phyloP scores from a whole-genome alignment of 768 basidiomycete species.

The Boletus rubescentipes region DNA sequence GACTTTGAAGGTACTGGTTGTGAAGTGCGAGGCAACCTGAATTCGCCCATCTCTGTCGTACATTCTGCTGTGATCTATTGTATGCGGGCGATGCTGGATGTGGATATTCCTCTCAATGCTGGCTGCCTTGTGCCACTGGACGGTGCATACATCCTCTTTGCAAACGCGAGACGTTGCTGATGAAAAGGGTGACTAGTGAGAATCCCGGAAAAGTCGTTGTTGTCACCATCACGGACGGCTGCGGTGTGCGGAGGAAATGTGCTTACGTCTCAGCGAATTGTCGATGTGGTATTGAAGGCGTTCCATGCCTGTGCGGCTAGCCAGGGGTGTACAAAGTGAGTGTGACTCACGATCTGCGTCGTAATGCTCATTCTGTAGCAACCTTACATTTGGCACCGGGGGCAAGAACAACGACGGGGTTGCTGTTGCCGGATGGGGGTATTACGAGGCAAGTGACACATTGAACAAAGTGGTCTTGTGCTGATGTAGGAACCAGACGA shows the following conservation, averaged over 20 bases:
- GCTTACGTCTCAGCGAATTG: constrained; percentile 87
- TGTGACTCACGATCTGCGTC: background rate
- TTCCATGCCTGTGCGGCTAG: constrained; percentile 91
- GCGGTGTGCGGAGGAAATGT: constrained; percentile 96
- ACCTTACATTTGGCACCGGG: constrained; percentile 85
- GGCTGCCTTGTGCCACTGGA: constrained; percentile 88
- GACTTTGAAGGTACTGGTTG: constrained; percentile 85
- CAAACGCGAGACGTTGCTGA: background rate
- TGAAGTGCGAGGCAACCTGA: constrained; percentile 83
- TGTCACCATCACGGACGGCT: constrained; percentile 81
- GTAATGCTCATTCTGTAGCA: constrained; percentile 42
- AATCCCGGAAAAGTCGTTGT: constrained; percentile 75
- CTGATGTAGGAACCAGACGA: constrained; percentile 49
- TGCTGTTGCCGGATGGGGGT: constrained; percentile 82
- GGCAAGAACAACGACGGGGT: constrained; percentile 84
- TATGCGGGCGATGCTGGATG: constrained; percentile 81
- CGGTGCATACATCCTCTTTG: constrained; percentile 42
- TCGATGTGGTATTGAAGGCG: constrained; percentile 90
- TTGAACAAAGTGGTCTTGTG: background rate
- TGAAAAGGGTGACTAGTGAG: constrained; percentile 47
- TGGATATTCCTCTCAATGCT: constrained; percentile 90
- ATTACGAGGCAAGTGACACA: constrained; percentile 61
- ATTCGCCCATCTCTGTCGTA: constrained; percentile 81
- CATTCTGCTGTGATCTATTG: constrained; percentile 89
- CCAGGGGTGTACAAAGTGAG: constrained; percentile 91